A percentile compares a stretch with the other conserved stretches of the same genome.
Conservation (phyloP, 2,329 filamentous ascomycete species). For the Diaporthe citri region DNA sequence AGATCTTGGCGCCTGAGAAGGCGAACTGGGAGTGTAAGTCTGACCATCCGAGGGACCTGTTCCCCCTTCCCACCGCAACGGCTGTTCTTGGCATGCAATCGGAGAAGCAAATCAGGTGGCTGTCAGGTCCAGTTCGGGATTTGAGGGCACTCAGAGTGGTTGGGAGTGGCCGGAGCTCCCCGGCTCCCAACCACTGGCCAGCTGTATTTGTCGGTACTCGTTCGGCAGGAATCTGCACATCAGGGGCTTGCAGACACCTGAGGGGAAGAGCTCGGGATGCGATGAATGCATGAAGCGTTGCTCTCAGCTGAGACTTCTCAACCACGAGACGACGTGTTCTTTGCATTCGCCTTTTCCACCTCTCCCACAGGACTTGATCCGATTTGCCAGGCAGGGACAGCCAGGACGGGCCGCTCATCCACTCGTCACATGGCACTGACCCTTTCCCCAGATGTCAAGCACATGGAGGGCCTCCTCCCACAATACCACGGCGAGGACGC, state of each 20-base stretch:
- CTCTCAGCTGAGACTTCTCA: neutral
- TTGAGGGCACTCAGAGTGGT: neutral
- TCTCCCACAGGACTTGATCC: neutral
- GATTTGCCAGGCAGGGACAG: constrained; percentile 4
- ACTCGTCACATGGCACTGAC: constrained; percentile 23
- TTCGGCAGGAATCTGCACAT: neutral
- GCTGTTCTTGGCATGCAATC: constrained; percentile 18
- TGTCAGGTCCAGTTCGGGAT: neutral
- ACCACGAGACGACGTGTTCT: constrained; percentile 13
- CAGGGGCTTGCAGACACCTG: neutral
- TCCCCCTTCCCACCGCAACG: constrained; percentile 11
- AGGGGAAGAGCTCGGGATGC: neutral
- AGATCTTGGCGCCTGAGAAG: constrained; percentile 82
- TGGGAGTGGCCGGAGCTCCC: neutral
- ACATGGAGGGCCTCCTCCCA: constrained; percentile 84
- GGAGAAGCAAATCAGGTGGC: constrained; percentile 9
- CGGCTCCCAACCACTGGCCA: neutral
- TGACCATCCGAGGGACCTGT: neutral
- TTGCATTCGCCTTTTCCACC: neutral
- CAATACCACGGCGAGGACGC: constrained; percentile 82
- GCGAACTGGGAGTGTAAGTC: constrained; percentile 93
- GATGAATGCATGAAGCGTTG: neutral
- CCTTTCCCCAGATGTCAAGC: constrained; percentile 74
- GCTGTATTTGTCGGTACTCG: neutral
- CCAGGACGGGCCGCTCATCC: neutral